Percentiles rank a stretch among this genome's conserved stretches.
Conservation (phyloP, 768 basidiomycete species). For the Kwoniella sp. region DNA sequence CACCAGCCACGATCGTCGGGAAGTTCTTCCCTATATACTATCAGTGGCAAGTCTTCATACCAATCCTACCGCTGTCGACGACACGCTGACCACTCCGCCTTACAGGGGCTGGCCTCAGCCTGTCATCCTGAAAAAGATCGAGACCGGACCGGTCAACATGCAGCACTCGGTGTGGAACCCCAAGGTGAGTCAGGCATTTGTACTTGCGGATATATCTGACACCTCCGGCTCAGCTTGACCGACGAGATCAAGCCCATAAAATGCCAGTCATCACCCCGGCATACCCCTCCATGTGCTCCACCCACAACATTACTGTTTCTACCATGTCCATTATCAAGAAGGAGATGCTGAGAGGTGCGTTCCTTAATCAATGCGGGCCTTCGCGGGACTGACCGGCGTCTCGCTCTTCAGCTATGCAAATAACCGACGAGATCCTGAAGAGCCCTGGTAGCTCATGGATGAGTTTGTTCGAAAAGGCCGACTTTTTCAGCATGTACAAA, state of each 20-base stretch:
- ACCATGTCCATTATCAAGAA: slow-evolving; percentile 94
- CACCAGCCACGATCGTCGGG: slow-evolving; percentile 91
- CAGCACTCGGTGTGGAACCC: slow-evolving; percentile 87
- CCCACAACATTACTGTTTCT: slow-evolving; percentile 93
- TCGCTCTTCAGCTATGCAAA: slow-evolving; percentile 67
- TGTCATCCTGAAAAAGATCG: slow-evolving; percentile 92
- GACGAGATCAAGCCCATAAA: slow-evolving; percentile 62
- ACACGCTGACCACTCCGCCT: slow-evolving; percentile 10
- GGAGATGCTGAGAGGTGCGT: slow-evolving; percentile 83
- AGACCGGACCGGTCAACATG: slow-evolving; percentile 86
- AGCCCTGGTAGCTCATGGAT: slow-evolving; percentile 73
- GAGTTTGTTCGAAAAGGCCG: slow-evolving; percentile 89
- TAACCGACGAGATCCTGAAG: slow-evolving; percentile 86
- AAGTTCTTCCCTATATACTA: slow-evolving; percentile 98
- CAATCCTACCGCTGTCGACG: neutral
- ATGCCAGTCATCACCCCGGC: slow-evolving; percentile 99
- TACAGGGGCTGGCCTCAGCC: slow-evolving; percentile 95
- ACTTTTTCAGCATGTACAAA: slow-evolving; percentile 94
- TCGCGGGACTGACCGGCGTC: neutral
- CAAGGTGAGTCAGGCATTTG: slow-evolving; percentile 57
- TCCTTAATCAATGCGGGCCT: neutral
- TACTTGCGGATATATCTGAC: neutral
- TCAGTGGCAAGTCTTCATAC: slow-evolving; percentile 66
- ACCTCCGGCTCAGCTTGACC: slow-evolving; percentile 29
- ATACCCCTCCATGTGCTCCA: slow-evolving; percentile 98